Evolutionary conservation across 2,329 filamentous ascomycete species (phyloP).

Genomic region (Gnomoniopsis sp.): DNA sequence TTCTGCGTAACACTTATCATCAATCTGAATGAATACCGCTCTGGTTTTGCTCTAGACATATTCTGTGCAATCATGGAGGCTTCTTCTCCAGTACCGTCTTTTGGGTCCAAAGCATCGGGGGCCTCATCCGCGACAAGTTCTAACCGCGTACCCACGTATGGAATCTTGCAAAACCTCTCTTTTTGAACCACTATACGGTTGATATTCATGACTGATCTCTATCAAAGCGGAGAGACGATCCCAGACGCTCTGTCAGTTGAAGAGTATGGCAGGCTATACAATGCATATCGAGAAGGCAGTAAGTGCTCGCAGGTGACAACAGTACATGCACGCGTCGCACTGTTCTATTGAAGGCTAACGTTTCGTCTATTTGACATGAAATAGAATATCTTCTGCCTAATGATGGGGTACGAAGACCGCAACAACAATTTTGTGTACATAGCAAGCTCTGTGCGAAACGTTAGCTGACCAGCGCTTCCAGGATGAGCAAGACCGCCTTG

Average conservation of each 20-base stretch:
- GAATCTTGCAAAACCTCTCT: neutral
- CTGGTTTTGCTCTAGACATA: neutral
- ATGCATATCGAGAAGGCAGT: constrained; percentile 11
- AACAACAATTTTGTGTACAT: too few species aligned
- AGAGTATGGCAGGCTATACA: constrained; percentile 4
- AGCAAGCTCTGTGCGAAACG: too few species aligned
- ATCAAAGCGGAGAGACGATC: constrained; percentile 3
- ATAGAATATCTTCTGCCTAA: constrained; percentile 11
- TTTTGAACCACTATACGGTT: neutral
- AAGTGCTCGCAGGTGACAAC: neutral
- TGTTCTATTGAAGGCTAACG: neutral
- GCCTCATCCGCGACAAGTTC: neutral
- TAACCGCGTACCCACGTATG: neutral
- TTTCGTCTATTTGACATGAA: too few species aligned
- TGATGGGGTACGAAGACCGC: neutral
- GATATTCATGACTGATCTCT: neutral
- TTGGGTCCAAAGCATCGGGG: neutral
- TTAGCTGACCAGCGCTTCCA: neutral
- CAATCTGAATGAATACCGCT: too few species aligned
- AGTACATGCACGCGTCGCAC: neutral
- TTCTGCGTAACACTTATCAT: too few species aligned
- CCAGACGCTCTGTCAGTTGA: constrained; percentile 3
- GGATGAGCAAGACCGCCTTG: constrained; percentile 11
- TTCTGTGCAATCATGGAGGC: neutral
- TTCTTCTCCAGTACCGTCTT: neutral